phyloP scores from a whole-genome alignment of 352 stramenopile species.

The Plasmopara viticola region DNA sequence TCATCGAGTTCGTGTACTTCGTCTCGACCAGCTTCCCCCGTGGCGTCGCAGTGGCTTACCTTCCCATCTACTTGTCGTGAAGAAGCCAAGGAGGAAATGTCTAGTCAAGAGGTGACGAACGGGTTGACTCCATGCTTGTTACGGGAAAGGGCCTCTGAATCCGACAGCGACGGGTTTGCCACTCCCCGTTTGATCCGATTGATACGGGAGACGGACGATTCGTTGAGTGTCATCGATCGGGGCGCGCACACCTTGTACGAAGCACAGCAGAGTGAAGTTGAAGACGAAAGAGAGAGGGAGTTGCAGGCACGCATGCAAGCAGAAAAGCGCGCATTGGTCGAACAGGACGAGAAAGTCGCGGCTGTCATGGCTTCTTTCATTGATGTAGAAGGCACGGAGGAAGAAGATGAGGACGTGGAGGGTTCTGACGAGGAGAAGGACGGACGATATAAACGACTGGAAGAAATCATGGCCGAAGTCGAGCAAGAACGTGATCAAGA shows the following conservation, averaged over 20 bases:
- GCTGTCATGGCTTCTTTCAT: conserved; percentile 28
- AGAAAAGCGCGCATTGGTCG: conserved; percentile 15
- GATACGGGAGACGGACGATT: conserved; percentile 56
- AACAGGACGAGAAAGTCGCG: conserved; percentile 23
- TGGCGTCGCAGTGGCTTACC: neutral
- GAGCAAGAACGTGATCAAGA: conserved; percentile 23
- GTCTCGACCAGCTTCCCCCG: conserved; percentile 7
- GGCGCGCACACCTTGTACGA: conserved; percentile 42
- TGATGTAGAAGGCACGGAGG: neutral
- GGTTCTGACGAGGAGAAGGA: conserved; percentile 1
- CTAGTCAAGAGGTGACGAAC: neutral
- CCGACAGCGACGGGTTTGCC: no score
- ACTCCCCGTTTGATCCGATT: conserved; percentile 31
- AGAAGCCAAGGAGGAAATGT: neutral
- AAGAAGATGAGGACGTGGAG: conserved; percentile 3
- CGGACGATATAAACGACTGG: conserved; percentile 22
- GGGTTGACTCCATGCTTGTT: no score
- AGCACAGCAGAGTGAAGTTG: conserved; percentile 29
- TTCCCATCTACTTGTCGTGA: neutral
- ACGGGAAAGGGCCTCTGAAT: no score
- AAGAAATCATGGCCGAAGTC: conserved; percentile 48
- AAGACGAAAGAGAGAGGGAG: conserved; percentile 14
- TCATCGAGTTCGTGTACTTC: conserved; percentile 8
- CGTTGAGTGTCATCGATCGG: conserved; percentile 63
- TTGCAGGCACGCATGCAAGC: conserved; percentile 17